phyloP scores from a whole-genome alignment of 1,284 basidiomycete species.

The Austroboletus niveus region DNA sequence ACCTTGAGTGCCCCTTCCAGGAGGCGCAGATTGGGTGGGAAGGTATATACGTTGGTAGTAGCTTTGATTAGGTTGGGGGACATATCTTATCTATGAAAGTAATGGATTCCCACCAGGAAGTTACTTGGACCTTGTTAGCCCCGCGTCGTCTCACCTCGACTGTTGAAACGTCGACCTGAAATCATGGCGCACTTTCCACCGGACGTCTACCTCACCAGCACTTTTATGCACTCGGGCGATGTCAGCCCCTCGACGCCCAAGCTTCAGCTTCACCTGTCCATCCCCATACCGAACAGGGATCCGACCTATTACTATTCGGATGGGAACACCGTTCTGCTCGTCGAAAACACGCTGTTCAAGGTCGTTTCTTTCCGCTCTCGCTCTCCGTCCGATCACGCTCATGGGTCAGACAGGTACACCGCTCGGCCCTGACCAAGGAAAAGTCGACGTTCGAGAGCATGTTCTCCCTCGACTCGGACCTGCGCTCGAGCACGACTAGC shows the following conservation, averaged over 20 bases:
- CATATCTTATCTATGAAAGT: constrained; percentile 21
- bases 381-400: constrained; percentile 5
- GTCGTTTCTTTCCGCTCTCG: constrained; percentile 27
- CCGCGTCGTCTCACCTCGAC: constrained; percentile 2
- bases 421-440: constrained; percentile 49
- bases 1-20: not conserved
- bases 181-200: constrained; percentile 31
- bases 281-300: constrained; percentile 33
- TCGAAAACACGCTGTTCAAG: constrained; percentile 48
- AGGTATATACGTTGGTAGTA: not conserved
- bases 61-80: not conserved
- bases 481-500: constrained; percentile 25
- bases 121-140: not conserved
- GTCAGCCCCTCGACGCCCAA: constrained; percentile 33
- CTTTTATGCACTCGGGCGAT: constrained; percentile 34
- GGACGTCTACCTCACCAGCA: constrained; percentile 31
- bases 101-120: constrained; percentile 19
- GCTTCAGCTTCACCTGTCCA: constrained; percentile 33
- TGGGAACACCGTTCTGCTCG: constrained; percentile 48
- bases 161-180: constrained; percentile 7
- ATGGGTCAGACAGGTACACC: constrained; percentile 41
- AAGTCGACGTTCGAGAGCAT: constrained; percentile 52
- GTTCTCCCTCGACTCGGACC: constrained; percentile 44
- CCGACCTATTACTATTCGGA: constrained; percentile 34
- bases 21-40: constrained; percentile 1